Percentiles rank a stretch among this genome's conserved stretches.
Evolutionary conservation across 768 basidiomycete species (phyloP).

Genomic region (Leccinellum rugosiceps): DNA sequence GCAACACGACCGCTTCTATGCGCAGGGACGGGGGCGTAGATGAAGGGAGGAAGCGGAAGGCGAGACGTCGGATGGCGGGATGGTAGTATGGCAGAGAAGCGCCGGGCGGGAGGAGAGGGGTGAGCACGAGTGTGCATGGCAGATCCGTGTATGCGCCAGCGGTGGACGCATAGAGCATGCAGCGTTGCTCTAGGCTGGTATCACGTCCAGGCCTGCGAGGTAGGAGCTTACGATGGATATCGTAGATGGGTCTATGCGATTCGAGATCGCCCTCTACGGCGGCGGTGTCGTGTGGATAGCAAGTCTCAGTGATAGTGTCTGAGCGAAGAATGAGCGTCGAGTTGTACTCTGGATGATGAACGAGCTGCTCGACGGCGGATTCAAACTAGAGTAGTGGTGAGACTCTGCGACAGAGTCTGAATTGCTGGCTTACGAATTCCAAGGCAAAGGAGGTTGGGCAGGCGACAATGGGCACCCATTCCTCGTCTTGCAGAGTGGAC

Average conservation of each 20-base stretch:
- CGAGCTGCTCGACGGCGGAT: constrained; percentile 62
- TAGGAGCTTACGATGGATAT: constrained; percentile 65
- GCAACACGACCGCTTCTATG: constrained; percentile 35
- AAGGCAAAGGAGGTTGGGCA: constrained; percentile 43
- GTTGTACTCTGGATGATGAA: constrained; percentile 91
- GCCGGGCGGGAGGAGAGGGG: constrained; percentile 48
- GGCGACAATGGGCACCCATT: constrained; percentile 35
- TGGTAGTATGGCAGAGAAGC: constrained; percentile 82
- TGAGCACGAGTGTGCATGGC: constrained; percentile 49
- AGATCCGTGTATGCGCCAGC: constrained; percentile 20
- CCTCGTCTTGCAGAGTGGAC: constrained; percentile 3
- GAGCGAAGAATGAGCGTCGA: constrained; percentile 87
- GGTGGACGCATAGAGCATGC: constrained; percentile 57
- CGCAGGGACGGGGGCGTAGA: constrained; percentile 20
- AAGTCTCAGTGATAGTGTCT: constrained; percentile 47
- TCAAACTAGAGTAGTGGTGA: constrained; percentile 58
- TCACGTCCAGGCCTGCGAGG: constrained; percentile 81
- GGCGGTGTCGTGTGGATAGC: constrained; percentile 33
- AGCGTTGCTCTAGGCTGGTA: constrained; percentile 67
- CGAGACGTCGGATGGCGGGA: constrained; percentile 75
- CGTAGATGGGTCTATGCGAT: constrained; percentile 42
- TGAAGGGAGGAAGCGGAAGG: constrained; percentile 64
- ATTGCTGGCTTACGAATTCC: constrained; percentile 37
- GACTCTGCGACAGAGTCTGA: background rate
- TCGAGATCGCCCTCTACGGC: constrained; percentile 23